These are phyloP conservation scores for Nothophoma quercina DNA, from an alignment of 2,329 filamentous ascomycete species.

Conservation along the genomic window DNA sequence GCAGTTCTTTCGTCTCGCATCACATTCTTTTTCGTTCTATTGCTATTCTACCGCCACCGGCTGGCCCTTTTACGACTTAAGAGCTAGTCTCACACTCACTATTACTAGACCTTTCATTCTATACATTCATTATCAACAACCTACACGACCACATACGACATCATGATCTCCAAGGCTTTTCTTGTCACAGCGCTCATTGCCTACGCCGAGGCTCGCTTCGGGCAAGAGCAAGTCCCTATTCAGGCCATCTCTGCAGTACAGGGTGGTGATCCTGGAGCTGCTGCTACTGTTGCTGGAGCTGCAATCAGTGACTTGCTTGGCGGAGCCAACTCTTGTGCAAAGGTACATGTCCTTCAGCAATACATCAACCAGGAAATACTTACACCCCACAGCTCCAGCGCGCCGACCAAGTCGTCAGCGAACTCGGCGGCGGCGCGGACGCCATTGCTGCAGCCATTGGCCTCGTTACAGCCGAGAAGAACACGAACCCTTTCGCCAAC, in stretches of 20 bases:
- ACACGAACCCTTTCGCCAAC: constrained; percentile 73
- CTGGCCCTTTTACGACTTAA: constrained; percentile 36
- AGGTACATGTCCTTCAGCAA: constrained; percentile 51
- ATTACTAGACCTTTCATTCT: constrained; percentile 13
- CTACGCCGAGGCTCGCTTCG: constrained; percentile 60
- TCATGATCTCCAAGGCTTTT: constrained; percentile 45
- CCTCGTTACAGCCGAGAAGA: constrained; percentile 73
- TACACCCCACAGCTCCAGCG: constrained; percentile 60
- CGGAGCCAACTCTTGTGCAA: constrained; percentile 71
- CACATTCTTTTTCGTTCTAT: constrained; percentile 33
- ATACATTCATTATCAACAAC: constrained; percentile 22
- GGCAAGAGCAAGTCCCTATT: constrained; percentile 68
- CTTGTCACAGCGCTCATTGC: constrained; percentile 42
- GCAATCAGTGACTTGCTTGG: constrained; percentile 70
- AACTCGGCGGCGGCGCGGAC: constrained; percentile 66
- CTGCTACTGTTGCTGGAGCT: constrained; percentile 68
- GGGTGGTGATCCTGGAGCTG: constrained; percentile 65
- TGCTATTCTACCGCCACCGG: constrained; percentile 39
- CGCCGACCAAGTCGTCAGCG: constrained; percentile 69
- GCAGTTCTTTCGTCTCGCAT: constrained; percentile 34
- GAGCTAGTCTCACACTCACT: constrained; percentile 48
- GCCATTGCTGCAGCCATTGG: constrained; percentile 69
- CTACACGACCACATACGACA: constrained; percentile 28
- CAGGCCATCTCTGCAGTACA: constrained; percentile 62
- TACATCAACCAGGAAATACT: constrained; percentile 2